Conservation (phyloP, 1,284 basidiomycete genomes). For the Marasmius fiardii region DNA sequence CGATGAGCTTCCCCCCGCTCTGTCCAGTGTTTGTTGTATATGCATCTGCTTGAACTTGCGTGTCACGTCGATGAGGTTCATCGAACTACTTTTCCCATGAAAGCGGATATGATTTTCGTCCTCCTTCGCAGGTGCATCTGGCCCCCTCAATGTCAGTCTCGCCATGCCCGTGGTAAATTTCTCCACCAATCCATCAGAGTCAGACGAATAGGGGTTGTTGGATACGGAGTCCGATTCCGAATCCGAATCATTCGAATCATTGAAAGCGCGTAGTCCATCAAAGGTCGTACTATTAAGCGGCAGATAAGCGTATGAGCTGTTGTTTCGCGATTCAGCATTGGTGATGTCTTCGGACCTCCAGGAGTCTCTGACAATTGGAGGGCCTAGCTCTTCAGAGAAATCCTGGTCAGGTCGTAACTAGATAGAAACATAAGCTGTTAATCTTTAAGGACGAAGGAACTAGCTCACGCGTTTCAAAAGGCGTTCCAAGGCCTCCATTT, state of each 20-base stretch:
- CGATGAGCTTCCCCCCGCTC: background rate
- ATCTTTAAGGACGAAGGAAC: background rate
- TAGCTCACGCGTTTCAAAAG: slow-evolving; percentile 60
- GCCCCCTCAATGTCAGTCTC: slow-evolving; percentile 34
- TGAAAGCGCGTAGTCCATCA: background rate
- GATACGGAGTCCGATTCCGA: slow-evolving; percentile 31
- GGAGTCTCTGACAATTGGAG: slow-evolving; percentile 64
- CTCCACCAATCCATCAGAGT: slow-evolving; percentile 30
- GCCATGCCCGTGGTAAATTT: slow-evolving; percentile 27
- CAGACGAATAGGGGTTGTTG: slow-evolving; percentile 28
- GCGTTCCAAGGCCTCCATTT: slow-evolving; percentile 67
- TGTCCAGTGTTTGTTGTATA: slow-evolving; percentile 30
- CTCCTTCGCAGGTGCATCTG: slow-evolving; percentile 26
- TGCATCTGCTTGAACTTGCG: slow-evolving; percentile 51
- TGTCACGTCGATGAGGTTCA: slow-evolving; percentile 49
- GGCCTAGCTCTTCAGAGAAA: slow-evolving; percentile 66
- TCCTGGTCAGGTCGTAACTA: slow-evolving; percentile 71
- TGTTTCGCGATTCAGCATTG: slow-evolving; percentile 1
- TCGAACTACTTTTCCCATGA: slow-evolving; percentile 61
- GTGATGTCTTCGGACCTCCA: slow-evolving; percentile 51
- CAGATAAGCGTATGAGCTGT: background rate
- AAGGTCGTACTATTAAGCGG: background rate
- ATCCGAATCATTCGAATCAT: slow-evolving; percentile 19
- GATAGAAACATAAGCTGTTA: slow-evolving; percentile 12
- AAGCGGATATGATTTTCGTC: slow-evolving; percentile 43